Base-by-base conservation (phyloP, 2,329 filamentous ascomycete genomes). In the Fusarium succisae region DNA sequence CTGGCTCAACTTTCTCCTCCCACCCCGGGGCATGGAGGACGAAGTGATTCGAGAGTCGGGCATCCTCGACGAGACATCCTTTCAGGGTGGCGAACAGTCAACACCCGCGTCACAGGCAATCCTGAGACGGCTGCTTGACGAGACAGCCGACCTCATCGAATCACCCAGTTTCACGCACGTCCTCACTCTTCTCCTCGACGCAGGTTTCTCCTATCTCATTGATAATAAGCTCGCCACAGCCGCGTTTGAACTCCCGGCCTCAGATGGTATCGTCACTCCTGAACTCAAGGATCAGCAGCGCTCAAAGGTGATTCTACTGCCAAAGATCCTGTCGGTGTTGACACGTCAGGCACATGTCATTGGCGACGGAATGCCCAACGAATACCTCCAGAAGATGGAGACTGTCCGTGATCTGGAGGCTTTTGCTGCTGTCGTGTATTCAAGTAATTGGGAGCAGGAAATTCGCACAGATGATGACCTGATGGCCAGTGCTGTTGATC, bases 141-240 rank as follows among this genome's bases (percentile, higher is more conserved):
- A 99, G 85, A 98, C 96, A 5, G 94, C 96, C 44, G 96, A 99
- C 81, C 89, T 99, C 30, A 92, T 98, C 79, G 96, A 99, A 80
- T 98, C 96, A 3, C 96, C 96, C 0, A 90, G 94, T 41, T 98
- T 98, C 83, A 90, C 92, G 1, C 92, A 95, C 78, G 95, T 99
- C 41, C 88, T 98, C 50, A 94, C 93, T 5, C 91, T 94, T 66
- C 89, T 98, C 63, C 92, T 98, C 68, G 95, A 98, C 81, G 89
- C 94, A 51, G 93, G 92, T 62, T 99, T 98, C 84, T 93, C 93
- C 6, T 90, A 92, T 30, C 88, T 99, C 22, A 89, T 98, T 32
- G 93, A 98, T 79, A 88, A 90, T 78, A 96, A 96, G 82, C 89
- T 98, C 61, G 91, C 93, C 10, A 87, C 89, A 8, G 91, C 94